Conservation (phyloP, 2,329 filamentous ascomycete genomes). For the Amauroascus verrucosus region DNA sequence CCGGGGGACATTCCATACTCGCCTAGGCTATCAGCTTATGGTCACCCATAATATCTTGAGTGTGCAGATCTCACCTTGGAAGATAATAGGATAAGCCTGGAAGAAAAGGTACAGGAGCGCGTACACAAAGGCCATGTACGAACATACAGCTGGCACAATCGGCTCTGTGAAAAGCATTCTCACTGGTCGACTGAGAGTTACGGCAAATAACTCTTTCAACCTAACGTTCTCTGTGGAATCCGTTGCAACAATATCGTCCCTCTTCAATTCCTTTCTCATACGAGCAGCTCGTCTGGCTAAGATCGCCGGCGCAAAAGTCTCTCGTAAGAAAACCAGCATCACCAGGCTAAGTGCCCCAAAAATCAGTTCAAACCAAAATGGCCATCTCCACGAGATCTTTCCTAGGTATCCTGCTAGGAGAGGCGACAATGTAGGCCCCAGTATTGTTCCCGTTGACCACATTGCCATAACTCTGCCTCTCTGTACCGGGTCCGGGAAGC, state of each 20-base stretch:
- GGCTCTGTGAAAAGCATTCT: constrained; percentile 19
- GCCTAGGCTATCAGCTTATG: background rate
- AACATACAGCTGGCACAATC: constrained; percentile 18
- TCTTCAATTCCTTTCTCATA: constrained; percentile 7
- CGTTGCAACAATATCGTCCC: constrained; percentile 8
- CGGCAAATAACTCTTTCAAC: constrained; percentile 11
- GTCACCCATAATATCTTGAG: background rate
- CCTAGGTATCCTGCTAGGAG: constrained; percentile 37
- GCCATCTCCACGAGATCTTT: constrained; percentile 27
- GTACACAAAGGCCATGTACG: constrained; percentile 20
- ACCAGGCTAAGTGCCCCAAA: constrained; percentile 48
- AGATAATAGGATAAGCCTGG: constrained; percentile 13
- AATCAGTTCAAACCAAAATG: constrained; percentile 54
- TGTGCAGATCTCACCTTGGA: background rate
- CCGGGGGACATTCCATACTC: constrained; percentile 14
- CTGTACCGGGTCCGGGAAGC: constrained; percentile 35
- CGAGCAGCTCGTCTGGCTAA: constrained; percentile 43
- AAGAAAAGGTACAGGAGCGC: constrained; percentile 15
- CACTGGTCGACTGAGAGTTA: constrained; percentile 18
- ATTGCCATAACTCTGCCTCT: constrained; percentile 33
- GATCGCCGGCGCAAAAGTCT: constrained; percentile 52
- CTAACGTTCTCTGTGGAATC: background rate
- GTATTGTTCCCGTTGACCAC: constrained; percentile 27
- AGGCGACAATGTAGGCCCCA: constrained; percentile 35
- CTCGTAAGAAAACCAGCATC: constrained; percentile 50